Conservation (phyloP, 108 stramenopile genomes). For the Pseudonitzschia multiseries region DNA sequence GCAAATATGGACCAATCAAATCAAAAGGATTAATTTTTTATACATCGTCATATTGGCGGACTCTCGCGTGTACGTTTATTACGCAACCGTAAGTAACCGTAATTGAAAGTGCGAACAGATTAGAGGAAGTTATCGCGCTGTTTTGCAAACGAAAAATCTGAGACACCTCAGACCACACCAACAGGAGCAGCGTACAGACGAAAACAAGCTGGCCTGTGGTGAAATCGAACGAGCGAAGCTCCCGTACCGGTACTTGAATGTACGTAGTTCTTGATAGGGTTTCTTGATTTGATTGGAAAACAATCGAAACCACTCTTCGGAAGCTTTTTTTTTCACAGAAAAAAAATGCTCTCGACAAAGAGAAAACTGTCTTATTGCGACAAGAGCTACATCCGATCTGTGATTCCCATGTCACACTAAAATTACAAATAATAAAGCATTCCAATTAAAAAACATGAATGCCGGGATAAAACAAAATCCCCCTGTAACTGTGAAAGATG, state of each 20-base stretch:
- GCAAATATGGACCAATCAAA: not conserved
- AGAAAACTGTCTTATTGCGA: not conserved
- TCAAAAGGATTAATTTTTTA: not conserved
- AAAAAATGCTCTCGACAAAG: not conserved
- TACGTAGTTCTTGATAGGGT: no score
- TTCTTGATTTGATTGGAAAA: not conserved
- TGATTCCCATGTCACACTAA: slow-evolving; percentile 1
- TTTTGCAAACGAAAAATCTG: not conserved
- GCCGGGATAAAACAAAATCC: not conserved
- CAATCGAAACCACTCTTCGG: slow-evolving; percentile 4
- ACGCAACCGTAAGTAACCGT: slow-evolving; percentile 1
- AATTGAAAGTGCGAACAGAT: not conserved
- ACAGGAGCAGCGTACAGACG: not conserved
- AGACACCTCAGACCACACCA: not conserved
- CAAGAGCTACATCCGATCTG: slow-evolving; percentile 4
- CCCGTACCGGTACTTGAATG: no score
- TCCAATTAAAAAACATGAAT: not conserved
- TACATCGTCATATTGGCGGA: not conserved
- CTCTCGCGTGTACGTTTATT: not conserved
- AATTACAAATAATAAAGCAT: not conserved
- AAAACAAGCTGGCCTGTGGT: not conserved
- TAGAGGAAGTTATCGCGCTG: slow-evolving; percentile 1
- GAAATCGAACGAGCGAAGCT: no score
- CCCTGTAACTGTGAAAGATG: not conserved
- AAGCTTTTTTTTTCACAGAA: slow-evolving; percentile 6